A percentile compares a stretch with the other conserved stretches of the same genome.
Conservation (phyloP, 2,329 filamentous ascomycete species). For the Sporothrix brunneoviolacea region DNA sequence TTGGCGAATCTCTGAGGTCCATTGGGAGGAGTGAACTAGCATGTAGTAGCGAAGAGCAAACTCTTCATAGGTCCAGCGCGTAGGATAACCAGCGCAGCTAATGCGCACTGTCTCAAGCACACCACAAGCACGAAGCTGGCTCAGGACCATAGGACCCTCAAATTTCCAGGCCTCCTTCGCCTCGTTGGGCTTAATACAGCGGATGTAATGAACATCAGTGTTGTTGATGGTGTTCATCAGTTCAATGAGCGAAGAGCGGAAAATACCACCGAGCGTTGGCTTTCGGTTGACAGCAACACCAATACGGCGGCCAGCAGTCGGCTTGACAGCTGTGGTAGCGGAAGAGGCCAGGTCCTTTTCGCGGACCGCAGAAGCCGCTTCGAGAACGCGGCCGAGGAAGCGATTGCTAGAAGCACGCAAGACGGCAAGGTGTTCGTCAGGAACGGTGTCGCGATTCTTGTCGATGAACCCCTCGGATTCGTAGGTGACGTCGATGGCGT, state of each 20-base stretch:
- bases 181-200: constrained; percentile 98
- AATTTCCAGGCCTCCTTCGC: constrained; percentile 96
- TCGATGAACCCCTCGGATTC: constrained; percentile 99
- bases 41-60: constrained; percentile 98
- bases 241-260: constrained; percentile 96
- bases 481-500: constrained; percentile 95
- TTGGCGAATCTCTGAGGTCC: constrained; percentile 87
- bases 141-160: constrained; percentile 96
- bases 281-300: constrained; percentile 92
- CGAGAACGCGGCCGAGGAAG: constrained; percentile 79
- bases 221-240: constrained; percentile 97
- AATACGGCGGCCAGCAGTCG: constrained; percentile 75
- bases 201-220: constrained; percentile 97
- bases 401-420: constrained; percentile 75
- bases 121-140: constrained; percentile 95
- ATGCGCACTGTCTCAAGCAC: constrained; percentile 97
- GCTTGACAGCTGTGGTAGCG: constrained; percentile 66
- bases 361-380: constrained; percentile 76
- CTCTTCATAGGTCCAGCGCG: constrained; percentile 97
- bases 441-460: constrained; percentile 98
- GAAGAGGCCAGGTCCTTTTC: constrained; percentile 74
- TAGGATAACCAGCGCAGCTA: constrained; percentile 94
- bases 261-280: constrained; percentile 94
- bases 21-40: constrained; percentile 80
- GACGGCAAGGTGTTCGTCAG: constrained; percentile 95